Evolutionary conservation across 305 asterid species (phyloP).

Genomic region (Withania somnifera): DNA sequence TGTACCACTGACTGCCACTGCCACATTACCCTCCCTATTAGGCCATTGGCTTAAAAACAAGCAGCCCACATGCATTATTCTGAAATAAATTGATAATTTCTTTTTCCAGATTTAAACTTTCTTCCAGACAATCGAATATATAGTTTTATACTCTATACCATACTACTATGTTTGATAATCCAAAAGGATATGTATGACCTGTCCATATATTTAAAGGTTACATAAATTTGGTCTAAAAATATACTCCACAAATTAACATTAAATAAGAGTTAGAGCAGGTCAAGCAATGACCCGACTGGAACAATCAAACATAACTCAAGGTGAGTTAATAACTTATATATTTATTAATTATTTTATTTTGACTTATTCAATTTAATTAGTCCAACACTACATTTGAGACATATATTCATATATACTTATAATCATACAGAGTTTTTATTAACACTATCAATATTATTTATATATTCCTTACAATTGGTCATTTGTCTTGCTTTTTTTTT

Average conservation of each 20-base stretch:
- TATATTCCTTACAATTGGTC: neutral
- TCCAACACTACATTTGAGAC: too few relatives aligned
- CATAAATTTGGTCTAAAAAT: neutral
- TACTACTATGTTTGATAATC: neutral
- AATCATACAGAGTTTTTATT: too few relatives aligned
- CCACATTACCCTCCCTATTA: neutral
- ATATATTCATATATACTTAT: too few relatives aligned
- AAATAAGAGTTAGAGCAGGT: too few relatives aligned
- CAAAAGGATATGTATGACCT: neutral
- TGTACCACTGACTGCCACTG: neutral
- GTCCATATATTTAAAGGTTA: too few relatives aligned
- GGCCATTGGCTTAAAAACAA: neutral
- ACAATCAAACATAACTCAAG: too few relatives aligned
- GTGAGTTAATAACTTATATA: too few relatives aligned
- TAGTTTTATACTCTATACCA: neutral
- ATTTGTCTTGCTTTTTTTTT: neutral
- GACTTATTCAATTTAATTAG: too few relatives aligned
- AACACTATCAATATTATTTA: too few relatives aligned
- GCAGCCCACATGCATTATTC: constrained; percentile 1
- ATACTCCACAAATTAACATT: too few relatives aligned
- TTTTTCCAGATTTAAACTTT: neutral
- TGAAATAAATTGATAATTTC: neutral
- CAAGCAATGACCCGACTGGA: too few relatives aligned
- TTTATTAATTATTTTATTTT: too few relatives aligned
- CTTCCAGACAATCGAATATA: neutral